phyloP scores from a whole-genome alignment of 257 asterid species.

The Fraxinus excelsior region DNA sequence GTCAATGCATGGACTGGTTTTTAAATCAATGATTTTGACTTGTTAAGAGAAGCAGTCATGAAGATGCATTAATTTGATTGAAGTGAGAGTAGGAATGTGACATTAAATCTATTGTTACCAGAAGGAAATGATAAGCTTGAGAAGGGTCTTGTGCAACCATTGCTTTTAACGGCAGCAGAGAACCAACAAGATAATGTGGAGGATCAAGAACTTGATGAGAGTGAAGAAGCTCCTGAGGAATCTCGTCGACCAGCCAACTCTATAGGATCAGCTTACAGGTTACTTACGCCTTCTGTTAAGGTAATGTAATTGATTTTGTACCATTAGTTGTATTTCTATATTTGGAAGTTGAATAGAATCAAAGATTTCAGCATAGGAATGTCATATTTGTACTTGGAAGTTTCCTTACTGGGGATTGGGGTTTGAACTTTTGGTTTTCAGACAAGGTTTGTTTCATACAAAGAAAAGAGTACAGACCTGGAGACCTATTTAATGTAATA shows the following conservation, averaged over 20 bases:
- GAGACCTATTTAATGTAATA: neutral
- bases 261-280: conserved; percentile 53
- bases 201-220: conserved; percentile 47
- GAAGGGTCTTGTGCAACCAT: conserved; percentile 48
- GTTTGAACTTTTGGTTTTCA: neutral
- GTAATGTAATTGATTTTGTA: conserved; percentile 25
- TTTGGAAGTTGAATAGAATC: neutral
- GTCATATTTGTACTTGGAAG: neutral
- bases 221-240: conserved; percentile 59
- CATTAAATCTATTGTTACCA: conserved; percentile 14
- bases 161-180: conserved; percentile 42
- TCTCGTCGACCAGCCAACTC: conserved; percentile 55
- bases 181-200: conserved; percentile 34
- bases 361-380: conserved; percentile 8
- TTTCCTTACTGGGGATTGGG: neutral
- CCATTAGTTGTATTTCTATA: neutral
- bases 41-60: neutral
- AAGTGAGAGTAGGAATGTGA: conserved; percentile 1
- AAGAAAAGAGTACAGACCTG: neutral
- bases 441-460: neutral
- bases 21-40: neutral
- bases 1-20: neutral
- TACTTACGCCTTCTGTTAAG: conserved; percentile 67
- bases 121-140: conserved; percentile 40
- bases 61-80: neutral